These are phyloP conservation scores for Apodospora peruviana DNA, from an alignment of 495 filamentous ascomycete genomes.

Conservation along the genomic window DNA sequence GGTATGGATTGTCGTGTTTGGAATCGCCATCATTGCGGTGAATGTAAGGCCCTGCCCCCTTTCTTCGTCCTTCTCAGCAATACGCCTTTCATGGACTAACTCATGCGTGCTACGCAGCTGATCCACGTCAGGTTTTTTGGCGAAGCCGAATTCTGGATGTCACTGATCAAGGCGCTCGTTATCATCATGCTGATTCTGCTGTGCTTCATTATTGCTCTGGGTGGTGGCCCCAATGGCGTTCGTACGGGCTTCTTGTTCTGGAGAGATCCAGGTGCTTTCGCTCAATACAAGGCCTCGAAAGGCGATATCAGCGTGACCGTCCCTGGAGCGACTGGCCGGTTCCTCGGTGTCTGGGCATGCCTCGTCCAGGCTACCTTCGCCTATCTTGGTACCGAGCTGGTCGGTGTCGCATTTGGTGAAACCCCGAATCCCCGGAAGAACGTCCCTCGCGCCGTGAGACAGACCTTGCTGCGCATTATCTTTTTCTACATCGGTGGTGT, in stretches of 20 bases:
- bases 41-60: conserved; percentile 17
- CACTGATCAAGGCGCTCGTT: conserved; percentile 60
- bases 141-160: conserved; percentile 81
- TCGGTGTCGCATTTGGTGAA: conserved; percentile 75
- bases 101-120: conserved; percentile 10
- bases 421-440: conserved; percentile 74
- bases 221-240: conserved; percentile 67
- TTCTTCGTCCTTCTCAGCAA: background rate
- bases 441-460: conserved; percentile 64
- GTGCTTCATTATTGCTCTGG: conserved; percentile 63
- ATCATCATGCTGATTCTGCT: conserved; percentile 63
- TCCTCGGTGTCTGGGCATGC: conserved; percentile 73
- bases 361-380: conserved; percentile 77
- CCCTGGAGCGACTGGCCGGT: conserved; percentile 48
- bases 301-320: conserved; percentile 5
- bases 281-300: conserved; percentile 37
- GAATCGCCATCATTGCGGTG: conserved; percentile 54
- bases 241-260: conserved; percentile 73
- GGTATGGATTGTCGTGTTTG: conserved; percentile 68
- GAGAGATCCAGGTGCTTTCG: conserved; percentile 71
- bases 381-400: conserved; percentile 79
- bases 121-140: conserved; percentile 65
- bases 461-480: conserved; percentile 69
- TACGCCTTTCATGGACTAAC: background rate
- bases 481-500: conserved; percentile 69